Conservation (phyloP, 192 early-diverging fungal genomes). For the Backusella westeae region DNA sequence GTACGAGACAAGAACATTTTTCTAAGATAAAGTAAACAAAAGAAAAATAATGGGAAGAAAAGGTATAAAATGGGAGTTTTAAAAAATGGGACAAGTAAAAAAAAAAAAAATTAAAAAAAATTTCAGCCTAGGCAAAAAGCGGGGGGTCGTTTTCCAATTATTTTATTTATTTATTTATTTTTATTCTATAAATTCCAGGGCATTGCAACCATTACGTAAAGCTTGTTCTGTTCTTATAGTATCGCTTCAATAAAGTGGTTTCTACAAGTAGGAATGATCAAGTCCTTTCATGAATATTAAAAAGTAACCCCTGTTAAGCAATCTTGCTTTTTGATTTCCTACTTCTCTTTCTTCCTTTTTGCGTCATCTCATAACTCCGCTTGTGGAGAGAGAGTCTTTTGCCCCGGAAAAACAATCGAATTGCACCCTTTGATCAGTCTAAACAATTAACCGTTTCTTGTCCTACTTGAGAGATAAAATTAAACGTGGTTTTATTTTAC, state of each 20-base stretch:
- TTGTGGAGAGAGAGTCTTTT: not conserved
- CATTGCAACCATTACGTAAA: not conserved
- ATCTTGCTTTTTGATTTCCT: not conserved
- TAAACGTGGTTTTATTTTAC: not conserved
- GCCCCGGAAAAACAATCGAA: not conserved
- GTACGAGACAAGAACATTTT: constrained; percentile 42
- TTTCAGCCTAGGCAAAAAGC: constrained; percentile 5
- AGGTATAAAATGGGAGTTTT: constrained; percentile 2
- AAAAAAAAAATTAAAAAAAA: not conserved
- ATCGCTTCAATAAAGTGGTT: too few species aligned
- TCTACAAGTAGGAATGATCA: too few species aligned
- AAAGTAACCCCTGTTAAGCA: not conserved
- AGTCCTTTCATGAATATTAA: too few species aligned
- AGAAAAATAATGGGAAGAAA: constrained; percentile 17
- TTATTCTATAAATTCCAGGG: not conserved
- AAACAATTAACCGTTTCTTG: not conserved
- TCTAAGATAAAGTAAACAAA: constrained; percentile 18
- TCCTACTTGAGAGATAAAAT: not conserved
- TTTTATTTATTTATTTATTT: not conserved
- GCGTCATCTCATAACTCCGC: constrained; percentile 3
- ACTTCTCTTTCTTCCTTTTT: not conserved
- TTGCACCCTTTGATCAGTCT: not conserved
- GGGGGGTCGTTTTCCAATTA: not conserved
- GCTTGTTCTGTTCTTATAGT: not conserved
- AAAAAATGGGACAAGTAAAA: not conserved